A percentile compares a stretch with the other conserved stretches of the same genome.
Evolutionary conservation across 148 eudicot genomes (phyloP).

Genomic region (Cornus suecica): DNA sequence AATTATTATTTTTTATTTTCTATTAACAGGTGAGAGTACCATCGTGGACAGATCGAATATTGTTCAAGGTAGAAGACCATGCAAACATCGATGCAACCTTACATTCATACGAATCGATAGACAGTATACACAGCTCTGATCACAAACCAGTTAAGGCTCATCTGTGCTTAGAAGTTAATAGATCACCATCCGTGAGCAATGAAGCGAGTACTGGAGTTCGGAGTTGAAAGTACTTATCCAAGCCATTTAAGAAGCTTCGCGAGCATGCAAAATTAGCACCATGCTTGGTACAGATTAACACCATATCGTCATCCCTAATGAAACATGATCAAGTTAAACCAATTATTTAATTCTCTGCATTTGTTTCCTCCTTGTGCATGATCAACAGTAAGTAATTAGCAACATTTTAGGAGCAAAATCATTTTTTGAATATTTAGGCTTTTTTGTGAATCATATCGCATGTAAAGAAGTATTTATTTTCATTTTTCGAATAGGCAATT

Average conservation of each 20-base stretch:
- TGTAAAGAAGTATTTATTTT: no score
- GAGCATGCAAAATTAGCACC: not conserved
- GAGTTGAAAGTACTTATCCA: not conserved
- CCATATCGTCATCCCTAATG: not conserved
- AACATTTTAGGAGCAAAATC: not conserved
- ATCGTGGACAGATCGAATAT: conserved; percentile 55
- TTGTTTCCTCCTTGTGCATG: not conserved
- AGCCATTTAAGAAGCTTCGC: not conserved
- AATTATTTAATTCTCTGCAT: not conserved
- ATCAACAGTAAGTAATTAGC: not conserved
- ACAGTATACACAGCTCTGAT: conserved; percentile 40
- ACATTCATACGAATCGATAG: conserved; percentile 43
- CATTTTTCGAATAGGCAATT: no score
- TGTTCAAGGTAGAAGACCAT: conserved; percentile 42
- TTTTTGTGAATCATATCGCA: no score
- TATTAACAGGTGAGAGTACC: conserved; percentile 43
- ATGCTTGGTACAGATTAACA: not conserved
- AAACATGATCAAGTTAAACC: not conserved
- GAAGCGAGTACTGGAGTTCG: no score
- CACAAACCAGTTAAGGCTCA: conserved; percentile 56
- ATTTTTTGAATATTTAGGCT: no score
- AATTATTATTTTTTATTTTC: not conserved
- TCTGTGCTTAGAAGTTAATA: conserved; percentile 34
- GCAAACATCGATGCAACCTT: conserved; percentile 26
- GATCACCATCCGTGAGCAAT: not conserved